Evolutionary conservation across 257 asterid genomes (phyloP).

Genomic region (Plantago major): DNA sequence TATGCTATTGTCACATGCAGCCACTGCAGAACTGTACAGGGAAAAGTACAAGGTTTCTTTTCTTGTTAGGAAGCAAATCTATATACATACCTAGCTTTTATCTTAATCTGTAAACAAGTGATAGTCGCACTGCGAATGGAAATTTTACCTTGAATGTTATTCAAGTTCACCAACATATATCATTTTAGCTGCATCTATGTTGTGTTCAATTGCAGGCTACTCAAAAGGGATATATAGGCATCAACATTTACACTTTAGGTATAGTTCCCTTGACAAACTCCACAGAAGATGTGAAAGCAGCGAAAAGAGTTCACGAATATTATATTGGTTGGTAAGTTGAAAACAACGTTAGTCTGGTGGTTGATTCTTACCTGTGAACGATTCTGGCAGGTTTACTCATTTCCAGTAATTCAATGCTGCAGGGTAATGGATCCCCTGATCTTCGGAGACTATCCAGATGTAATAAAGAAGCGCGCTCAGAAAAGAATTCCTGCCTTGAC

Average conservation of each 20-base stretch:
- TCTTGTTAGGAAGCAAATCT: no score
- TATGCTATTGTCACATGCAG: conserved; percentile 46
- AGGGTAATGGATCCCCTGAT: conserved; percentile 55
- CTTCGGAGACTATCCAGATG: conserved; percentile 61
- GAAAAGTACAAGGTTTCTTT: conserved; percentile 33
- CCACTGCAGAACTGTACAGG: conserved; percentile 33
- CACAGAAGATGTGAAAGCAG: conserved; percentile 38
- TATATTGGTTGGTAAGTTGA: conserved; percentile 47
- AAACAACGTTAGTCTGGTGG: background rate
- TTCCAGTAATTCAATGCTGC: conserved; percentile 5
- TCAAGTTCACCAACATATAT: no score
- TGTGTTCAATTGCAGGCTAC: conserved; percentile 29
- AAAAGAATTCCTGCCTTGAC: conserved; percentile 49
- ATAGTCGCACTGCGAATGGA: no score
- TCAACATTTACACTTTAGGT: conserved; percentile 36
- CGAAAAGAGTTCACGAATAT: conserved; percentile 39
- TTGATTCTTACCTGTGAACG: background rate
- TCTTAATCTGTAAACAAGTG: no score
- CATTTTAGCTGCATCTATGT: no score
- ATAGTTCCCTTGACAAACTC: conserved; percentile 35
- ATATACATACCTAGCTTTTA: no score
- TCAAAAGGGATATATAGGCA: conserved; percentile 55
- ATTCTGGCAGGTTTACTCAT: background rate
- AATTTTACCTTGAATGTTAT: no score
- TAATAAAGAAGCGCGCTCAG: conserved; percentile 38